Base-by-base conservation (phyloP, 805 yeast genomes). In the Saccharomycopsis capsularis region DNA sequence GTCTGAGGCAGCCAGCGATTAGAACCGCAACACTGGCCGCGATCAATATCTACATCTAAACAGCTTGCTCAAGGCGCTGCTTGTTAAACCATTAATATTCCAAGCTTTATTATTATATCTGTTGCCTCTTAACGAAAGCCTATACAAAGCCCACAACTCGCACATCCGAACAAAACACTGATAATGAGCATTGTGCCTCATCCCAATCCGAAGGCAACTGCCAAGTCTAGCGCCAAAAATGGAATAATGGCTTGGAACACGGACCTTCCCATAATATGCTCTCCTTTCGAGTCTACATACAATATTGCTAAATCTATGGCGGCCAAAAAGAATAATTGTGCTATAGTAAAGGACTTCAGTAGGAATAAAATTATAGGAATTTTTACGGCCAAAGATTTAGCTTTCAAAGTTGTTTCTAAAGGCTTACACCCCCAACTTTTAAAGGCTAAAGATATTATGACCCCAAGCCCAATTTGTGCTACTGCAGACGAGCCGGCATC, bases 351-450 rank as follows among this genome's bases (percentile, higher is more conserved):
- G 36, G 64, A 62, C 40, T 49, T 49, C 32, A 53, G 44, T 6
- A 52, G 63, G 3, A 58, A 56, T 4, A 58, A 58, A 43, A 54
- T 68, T 19, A 52, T 65, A n/a, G 76, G 76, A 1, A 57, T 72
- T 5, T 61, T 69, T 42, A 72, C 77, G 1, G 70, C 76, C 0
- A 71, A 69, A 51, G 77, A 72, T 55, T 57, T 72, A n/a, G 75
- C 75, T 0, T 69, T 69, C 36, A 61, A 71, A 34, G 73, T 68
- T 3, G 64, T 66, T 15, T 69, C 70, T 0, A 45, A 51, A 22
- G 65, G 60, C 4, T 38, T 63, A 21, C 60, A 61, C 36, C 63
- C 66, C 1, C 51, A 54, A 13, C 16, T 42, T 1, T 60, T 68
- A 1, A 55, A 56, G 3, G 68, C 71, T 3, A 61, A 59, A 29